A percentile compares a stretch with the other conserved stretches of the same genome.
phyloP scores from a whole-genome alignment of 805 yeast species.

The Kregervanrija pseudodelftensis region DNA sequence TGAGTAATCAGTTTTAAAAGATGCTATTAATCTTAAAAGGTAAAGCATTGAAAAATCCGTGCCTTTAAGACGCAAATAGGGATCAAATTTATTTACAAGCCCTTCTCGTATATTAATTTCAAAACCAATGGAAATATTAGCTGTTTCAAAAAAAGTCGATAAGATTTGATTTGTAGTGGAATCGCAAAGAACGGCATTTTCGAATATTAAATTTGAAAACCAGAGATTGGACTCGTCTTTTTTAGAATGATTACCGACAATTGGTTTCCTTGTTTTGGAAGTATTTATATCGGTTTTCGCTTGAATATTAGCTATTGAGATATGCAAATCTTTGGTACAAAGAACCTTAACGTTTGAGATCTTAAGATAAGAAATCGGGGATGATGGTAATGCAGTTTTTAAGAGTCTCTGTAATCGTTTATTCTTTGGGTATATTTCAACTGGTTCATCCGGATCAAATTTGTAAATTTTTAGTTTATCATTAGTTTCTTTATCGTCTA shows the following conservation, averaged over 20 bases:
- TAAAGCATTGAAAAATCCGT: constrained; percentile 15
- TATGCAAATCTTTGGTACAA: constrained; percentile 1
- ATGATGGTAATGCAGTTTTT: constrained; percentile 9
- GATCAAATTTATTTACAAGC: constrained; percentile 8
- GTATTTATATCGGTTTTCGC: constrained; percentile 7
- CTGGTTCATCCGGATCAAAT: constrained; percentile 14
- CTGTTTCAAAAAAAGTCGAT: constrained; percentile 6
- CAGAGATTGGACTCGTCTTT: background rate
- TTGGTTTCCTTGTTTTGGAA: background rate
- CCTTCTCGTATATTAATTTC: constrained; percentile 15
- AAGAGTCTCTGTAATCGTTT: constrained; percentile 7
- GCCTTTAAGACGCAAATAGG: constrained; percentile 8
- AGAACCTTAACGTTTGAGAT: constrained; percentile 10
- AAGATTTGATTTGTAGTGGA: background rate
- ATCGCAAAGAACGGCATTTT: constrained; percentile 2
- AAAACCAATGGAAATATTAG: constrained; percentile 8
- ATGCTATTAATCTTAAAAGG: constrained; percentile 6
- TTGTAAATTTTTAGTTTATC: background rate
- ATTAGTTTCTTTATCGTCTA: background rate
- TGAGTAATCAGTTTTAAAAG: background rate
- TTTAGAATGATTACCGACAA: background rate
- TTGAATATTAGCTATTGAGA: constrained; percentile 1
- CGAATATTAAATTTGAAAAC: constrained; percentile 5
- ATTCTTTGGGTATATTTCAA: constrained; percentile 14
- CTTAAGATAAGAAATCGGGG: constrained; percentile 18